Conservation (phyloP, 2,329 filamentous ascomycete species). For the Colletotrichum paranaense region DNA sequence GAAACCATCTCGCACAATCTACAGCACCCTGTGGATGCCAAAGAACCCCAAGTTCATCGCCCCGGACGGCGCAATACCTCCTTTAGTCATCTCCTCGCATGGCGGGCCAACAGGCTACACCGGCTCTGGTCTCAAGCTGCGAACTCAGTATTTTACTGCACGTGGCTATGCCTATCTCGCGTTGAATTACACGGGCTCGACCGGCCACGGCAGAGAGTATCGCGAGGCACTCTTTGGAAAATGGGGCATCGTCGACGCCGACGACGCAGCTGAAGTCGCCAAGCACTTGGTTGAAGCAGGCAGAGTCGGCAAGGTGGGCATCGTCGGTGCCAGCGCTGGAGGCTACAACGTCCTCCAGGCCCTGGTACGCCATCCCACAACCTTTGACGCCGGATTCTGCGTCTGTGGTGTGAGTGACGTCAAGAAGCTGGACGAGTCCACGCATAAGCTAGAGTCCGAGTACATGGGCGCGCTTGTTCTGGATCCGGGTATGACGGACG, state of each 20-base stretch:
- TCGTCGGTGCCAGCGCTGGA: constrained; percentile 63
- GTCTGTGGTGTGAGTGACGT: constrained; percentile 64
- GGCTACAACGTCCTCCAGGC: constrained; percentile 65
- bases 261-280: constrained; percentile 61
- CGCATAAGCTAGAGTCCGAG: constrained; percentile 67
- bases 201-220: constrained; percentile 62
- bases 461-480: constrained; percentile 61
- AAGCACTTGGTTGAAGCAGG: constrained; percentile 51
- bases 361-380: constrained; percentile 55
- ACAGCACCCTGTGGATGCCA: constrained; percentile 62
- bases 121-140: constrained; percentile 55
- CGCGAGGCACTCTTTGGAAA: constrained; percentile 59
- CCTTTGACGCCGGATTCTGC: constrained; percentile 61
- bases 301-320: constrained; percentile 55
- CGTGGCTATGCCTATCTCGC: constrained; percentile 63
- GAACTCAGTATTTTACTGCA: constrained; percentile 64
- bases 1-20: constrained; percentile 45
- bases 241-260: constrained; percentile 63
- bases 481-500: constrained; percentile 44
- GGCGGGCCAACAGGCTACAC: constrained; percentile 62
- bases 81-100: constrained; percentile 61
- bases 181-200: constrained; percentile 65
- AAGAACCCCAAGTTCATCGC: constrained; percentile 56
- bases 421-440: constrained; percentile 55
- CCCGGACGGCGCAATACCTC: constrained; percentile 52